These are phyloP conservation scores for Candida sithepensis DNA, from an alignment of 805 yeast genomes.

Conservation along the genomic window DNA sequence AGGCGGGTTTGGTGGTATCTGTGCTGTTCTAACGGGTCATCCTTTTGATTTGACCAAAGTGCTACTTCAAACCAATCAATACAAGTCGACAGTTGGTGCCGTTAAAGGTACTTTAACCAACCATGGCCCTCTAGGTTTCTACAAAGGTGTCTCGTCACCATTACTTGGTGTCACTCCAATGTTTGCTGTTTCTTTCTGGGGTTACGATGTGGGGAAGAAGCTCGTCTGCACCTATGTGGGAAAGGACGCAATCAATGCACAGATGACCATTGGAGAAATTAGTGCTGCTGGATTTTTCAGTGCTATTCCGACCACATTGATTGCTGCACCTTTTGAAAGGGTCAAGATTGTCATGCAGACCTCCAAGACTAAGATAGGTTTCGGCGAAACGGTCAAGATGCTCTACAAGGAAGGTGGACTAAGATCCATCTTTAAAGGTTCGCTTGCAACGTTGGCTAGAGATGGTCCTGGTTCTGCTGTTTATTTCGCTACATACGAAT, in stretches of 20 bases:
- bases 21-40: conserved; percentile 94
- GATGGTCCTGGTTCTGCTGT: conserved; percentile 98
- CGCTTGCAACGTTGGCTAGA: conserved; percentile 87
- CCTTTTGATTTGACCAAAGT: conserved; percentile 95
- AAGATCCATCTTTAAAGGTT: conserved; percentile 83
- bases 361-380: conserved; percentile 41
- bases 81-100: conserved; percentile 62
- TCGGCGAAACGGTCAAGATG: conserved; percentile 58
- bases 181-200: conserved; percentile 99
- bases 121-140: conserved; percentile 78
- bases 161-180: conserved; percentile 96
- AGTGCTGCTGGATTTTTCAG: conserved; percentile 92
- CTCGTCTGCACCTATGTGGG: conserved; percentile 50
- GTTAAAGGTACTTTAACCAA: conserved; percentile 62
- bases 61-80: conserved; percentile 78
- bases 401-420: conserved; percentile 80
- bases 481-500: conserved; percentile 92
- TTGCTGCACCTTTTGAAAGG: conserved; percentile 98
- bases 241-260: conserved; percentile 29
- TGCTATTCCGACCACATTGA: conserved; percentile 91
- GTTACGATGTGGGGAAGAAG: conserved; percentile 89
- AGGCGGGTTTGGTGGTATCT: conserved; percentile 96
- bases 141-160: conserved; percentile 94
- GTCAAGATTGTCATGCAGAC: conserved; percentile 89
- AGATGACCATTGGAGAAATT: conserved; percentile 62